These are phyloP conservation scores for Cordyceps javanica DNA, from an alignment of 2,329 filamentous ascomycete species.

Conservation along the genomic window DNA sequence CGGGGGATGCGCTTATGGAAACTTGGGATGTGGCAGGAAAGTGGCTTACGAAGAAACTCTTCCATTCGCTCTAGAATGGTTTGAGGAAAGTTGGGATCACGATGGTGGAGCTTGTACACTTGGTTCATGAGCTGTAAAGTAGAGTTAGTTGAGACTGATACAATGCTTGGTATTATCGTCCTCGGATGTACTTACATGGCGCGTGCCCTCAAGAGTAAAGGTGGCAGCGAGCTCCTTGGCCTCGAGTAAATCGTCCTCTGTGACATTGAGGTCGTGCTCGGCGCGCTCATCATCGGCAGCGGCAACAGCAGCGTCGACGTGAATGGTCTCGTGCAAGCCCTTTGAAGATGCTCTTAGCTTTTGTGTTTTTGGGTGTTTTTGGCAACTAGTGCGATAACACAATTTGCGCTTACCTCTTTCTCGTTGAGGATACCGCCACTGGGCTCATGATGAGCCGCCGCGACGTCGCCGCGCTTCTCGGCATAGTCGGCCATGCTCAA, in stretches of 20 bases:
- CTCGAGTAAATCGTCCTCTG: conserved; percentile 27
- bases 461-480: conserved; percentile 10
- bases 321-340: background rate
- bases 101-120: conserved; percentile 21
- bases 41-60: conserved; percentile 17
- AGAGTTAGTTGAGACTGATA: background rate
- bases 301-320: background rate
- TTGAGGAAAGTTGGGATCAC: conserved; percentile 24
- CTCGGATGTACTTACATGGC: conserved; percentile 9
- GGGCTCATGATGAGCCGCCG: background rate
- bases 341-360: background rate
- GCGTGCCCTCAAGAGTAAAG: conserved; percentile 23
- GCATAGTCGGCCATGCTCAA: conserved; percentile 5
- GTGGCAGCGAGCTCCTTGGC: conserved; percentile 24
- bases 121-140: conserved; percentile 17
- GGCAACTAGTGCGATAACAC: too few relatives aligned
- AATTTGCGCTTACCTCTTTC: background rate
- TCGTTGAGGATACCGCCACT: background rate
- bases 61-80: conserved; percentile 20
- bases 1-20: too few relatives aligned
- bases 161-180: background rate
- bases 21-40: too few relatives aligned
- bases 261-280: conserved; percentile 23
- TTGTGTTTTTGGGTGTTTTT: background rate
- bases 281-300: conserved; percentile 4